Evolutionary conservation across 805 yeast genomes (phyloP).

Genomic region (Starmerella lactis-condensi): DNA sequence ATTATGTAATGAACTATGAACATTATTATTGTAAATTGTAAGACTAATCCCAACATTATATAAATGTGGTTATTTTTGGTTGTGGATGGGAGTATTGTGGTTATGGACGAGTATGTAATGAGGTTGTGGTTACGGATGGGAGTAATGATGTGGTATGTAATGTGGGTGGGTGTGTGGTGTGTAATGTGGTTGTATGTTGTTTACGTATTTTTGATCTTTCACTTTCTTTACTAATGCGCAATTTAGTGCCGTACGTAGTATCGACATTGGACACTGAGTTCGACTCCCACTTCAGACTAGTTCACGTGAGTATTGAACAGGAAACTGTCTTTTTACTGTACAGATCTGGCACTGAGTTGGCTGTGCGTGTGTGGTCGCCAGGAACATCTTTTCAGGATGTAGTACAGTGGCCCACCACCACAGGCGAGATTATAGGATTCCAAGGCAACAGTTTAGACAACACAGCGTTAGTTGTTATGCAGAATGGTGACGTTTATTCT

Average conservation of each 20-base stretch:
- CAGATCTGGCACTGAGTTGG: conserved; percentile 3
- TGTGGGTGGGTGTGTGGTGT: background rate
- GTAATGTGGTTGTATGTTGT: no score
- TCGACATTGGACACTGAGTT: conserved; percentile 6
- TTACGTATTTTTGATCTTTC: no score
- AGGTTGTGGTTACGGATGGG: background rate
- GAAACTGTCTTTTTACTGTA: conserved; percentile 8
- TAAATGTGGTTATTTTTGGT: no score
- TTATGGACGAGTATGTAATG: no score
- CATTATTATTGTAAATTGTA: no score
- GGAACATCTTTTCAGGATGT: conserved; percentile 4
- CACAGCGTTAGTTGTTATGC: conserved; percentile 47
- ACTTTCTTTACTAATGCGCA: no score
- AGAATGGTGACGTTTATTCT: conserved; percentile 52
- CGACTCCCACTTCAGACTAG: conserved; percentile 8
- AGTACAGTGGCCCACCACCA: conserved; percentile 5
- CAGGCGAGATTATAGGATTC: conserved; percentile 3
- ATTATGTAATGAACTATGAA: no score
- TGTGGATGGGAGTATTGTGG: no score
- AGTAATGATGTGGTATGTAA: background rate
- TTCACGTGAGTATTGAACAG: conserved; percentile 5
- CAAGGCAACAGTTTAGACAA: conserved; percentile 19
- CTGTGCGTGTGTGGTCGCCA: conserved; percentile 11
- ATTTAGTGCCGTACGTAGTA: conserved; percentile 10
- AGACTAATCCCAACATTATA: no score